Base-by-base conservation (phyloP, 116 monocot species). In the Iris pallida region DNA sequence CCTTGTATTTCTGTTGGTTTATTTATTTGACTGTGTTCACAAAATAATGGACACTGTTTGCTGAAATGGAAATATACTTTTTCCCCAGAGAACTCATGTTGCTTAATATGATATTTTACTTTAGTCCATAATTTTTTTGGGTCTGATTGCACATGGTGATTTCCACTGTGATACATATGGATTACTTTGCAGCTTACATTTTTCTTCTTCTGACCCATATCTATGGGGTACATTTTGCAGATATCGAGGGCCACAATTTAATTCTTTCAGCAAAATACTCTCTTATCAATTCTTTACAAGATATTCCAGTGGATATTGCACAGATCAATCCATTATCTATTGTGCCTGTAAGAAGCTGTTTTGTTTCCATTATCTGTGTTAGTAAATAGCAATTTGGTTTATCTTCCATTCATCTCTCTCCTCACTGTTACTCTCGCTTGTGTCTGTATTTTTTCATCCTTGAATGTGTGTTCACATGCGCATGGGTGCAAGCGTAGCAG, bases 201-300 rank as follows among this genome's bases (percentile, higher is more conserved):
- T 55, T 67, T 20, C n/a, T n/a, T 43, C 0, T 13, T 2, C 20
- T 67, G 53, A 54, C 14, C 67, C 59, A 57, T 11, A 42, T 64
- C 9, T 48, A 48, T 61, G 16, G 43, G 8, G 55, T 17, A 63
- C 13, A 60, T 66, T 53, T 68, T 67, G 59, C 85, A 91, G 91
- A 91, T 74, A 61, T 57, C 54, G 82, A 83, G 69, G 87, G 86
- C 8, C 75, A 76, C 16, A 87, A 79, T 59, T 69, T 97, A 75
- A 68, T 92, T 76, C 89, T 97, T 71, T 97, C 96, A 4, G 89
- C 96, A 57, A 97, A 97, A 62, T 71, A 82, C 61, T 92, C 92
- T 14, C 83, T 97, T 55, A 71, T 92, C 53, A 67, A 59, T 65
- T 81, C 68, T 72, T 80, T 77, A 19, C 47, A 71, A 52, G 79